These are phyloP conservation scores for Phytophthora constricta DNA, from an alignment of 352 stramenopile genomes.

Conservation along the genomic window DNA sequence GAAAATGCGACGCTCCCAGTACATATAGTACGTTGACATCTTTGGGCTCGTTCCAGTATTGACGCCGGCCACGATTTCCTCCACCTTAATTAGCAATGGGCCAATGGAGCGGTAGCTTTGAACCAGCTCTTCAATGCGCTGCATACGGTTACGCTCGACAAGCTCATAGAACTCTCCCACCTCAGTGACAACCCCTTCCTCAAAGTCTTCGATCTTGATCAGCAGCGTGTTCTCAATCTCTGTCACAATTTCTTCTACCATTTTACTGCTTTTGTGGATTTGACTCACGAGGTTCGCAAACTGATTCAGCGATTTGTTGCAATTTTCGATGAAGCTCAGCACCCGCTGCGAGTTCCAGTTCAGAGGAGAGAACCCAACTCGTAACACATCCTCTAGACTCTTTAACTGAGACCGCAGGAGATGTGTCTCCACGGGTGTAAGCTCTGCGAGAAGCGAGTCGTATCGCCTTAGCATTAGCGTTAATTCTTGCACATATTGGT, in stretches of 20 bases:
- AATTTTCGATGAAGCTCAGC: conserved; percentile 94
- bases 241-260: conserved; percentile 94
- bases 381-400: conserved; percentile 86
- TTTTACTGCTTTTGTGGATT: conserved; percentile 95
- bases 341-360: conserved; percentile 98
- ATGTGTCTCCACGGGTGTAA: conserved; percentile 92
- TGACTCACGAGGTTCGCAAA: conserved; percentile 94
- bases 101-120: conserved; percentile 95
- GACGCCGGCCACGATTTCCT: conserved; percentile 94
- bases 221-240: conserved; percentile 93
- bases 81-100: conserved; percentile 95
- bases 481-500: conserved; percentile 93
- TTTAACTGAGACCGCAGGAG: conserved; percentile 91
- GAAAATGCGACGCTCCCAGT: conserved; percentile 97
- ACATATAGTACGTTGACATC: conserved; percentile 96
- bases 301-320: conserved; percentile 92
- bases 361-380: conserved; percentile 92
- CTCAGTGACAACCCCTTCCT: conserved; percentile 88
- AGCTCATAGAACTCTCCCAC: conserved; percentile 95
- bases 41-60: conserved; percentile 92
- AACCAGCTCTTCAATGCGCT: conserved; percentile 92
- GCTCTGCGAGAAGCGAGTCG: conserved; percentile 77
- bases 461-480: conserved; percentile 93
- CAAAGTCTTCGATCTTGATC: conserved; percentile 93
- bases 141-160: conserved; percentile 91